A percentile compares a stretch with the other conserved stretches of the same genome.
Evolutionary conservation across 1,139 yeast species (phyloP).

Genomic region (Ogataea hybrid): DNA sequence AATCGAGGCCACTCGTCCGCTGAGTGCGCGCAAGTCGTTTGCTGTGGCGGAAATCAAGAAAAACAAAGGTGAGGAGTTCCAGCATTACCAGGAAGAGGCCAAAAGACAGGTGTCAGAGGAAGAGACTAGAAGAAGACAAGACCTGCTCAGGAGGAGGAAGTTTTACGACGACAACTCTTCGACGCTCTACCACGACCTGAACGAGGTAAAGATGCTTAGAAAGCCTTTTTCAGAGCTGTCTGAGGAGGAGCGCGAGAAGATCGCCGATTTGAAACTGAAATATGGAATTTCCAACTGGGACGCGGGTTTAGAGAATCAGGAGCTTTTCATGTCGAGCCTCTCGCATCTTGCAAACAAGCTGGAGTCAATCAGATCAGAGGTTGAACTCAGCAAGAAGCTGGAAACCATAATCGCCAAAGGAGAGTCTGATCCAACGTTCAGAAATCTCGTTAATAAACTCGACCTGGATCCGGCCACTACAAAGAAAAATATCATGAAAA

Average conservation of each 20-base stretch:
- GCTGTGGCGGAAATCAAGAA: conserved; percentile 93
- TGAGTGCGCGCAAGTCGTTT: conserved; percentile 78
- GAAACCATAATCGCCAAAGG: conserved; percentile 16
- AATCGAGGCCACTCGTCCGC: conserved; percentile 85
- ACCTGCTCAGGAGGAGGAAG: conserved; percentile 47
- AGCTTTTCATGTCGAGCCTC: conserved; percentile 27
- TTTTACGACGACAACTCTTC: conserved; percentile 37
- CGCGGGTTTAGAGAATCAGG: conserved; percentile 24
- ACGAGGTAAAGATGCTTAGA: conserved; percentile 43
- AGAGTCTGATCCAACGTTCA: conserved; percentile 17
- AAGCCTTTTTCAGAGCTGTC: conserved; percentile 30
- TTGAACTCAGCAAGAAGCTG: conserved; percentile 19
- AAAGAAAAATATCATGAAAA: conserved; percentile 49
- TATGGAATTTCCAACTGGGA: conserved; percentile 35
- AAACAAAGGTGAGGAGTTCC: conserved; percentile 90
- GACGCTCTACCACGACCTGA: conserved; percentile 47
- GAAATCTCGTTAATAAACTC: conserved; percentile 19
- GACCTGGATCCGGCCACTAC: conserved; percentile 26
- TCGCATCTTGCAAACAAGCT: conserved; percentile 23
- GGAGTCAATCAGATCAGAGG: conserved; percentile 20
- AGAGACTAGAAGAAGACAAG: conserved; percentile 51
- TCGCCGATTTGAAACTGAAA: conserved; percentile 38
- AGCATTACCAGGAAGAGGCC: conserved; percentile 72
- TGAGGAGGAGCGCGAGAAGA: conserved; percentile 39
- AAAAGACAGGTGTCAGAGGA: conserved; percentile 61